Conservation (phyloP, 306 rosid species). For the Sechiopsis laciniata region DNA sequence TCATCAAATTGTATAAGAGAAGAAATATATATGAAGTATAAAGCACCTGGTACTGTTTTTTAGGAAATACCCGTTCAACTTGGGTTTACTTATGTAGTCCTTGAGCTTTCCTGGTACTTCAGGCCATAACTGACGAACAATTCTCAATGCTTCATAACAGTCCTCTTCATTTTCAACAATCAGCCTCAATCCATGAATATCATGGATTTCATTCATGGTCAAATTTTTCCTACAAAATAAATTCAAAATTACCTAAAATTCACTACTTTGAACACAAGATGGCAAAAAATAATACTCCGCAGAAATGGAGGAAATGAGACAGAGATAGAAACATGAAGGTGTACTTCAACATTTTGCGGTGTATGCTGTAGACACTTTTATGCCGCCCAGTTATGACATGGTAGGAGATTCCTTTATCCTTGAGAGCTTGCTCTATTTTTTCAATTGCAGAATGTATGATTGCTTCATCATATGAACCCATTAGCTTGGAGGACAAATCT, state of each 20-base stretch:
- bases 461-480: constrained; percentile 66
- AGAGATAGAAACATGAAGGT: constrained; percentile 28
- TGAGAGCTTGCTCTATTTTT: constrained; percentile 57
- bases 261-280: not conserved
- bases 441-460: constrained; percentile 62
- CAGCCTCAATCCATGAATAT: constrained; percentile 85
- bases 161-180: constrained; percentile 86
- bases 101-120: constrained; percentile 82
- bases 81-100: constrained; percentile 75
- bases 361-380: constrained; percentile 81
- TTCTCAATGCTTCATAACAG: constrained; percentile 64
- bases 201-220: constrained; percentile 78
- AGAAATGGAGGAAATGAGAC: not conserved
- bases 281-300: not conserved
- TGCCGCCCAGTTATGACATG: constrained; percentile 80
- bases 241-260: not conserved
- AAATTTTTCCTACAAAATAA: constrained; percentile 63
- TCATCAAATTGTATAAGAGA: constrained; percentile 27
- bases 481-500: constrained; percentile 73
- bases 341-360: constrained; percentile 86
- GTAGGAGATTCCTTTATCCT: constrained; percentile 64
- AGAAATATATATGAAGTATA: not conserved
- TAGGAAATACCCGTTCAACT: constrained; percentile 69
- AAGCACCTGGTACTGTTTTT: constrained; percentile 6
- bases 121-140: constrained; percentile 71